Conservation (phyloP, 306 rosid genomes). For the Ormosia semicastrata region DNA sequence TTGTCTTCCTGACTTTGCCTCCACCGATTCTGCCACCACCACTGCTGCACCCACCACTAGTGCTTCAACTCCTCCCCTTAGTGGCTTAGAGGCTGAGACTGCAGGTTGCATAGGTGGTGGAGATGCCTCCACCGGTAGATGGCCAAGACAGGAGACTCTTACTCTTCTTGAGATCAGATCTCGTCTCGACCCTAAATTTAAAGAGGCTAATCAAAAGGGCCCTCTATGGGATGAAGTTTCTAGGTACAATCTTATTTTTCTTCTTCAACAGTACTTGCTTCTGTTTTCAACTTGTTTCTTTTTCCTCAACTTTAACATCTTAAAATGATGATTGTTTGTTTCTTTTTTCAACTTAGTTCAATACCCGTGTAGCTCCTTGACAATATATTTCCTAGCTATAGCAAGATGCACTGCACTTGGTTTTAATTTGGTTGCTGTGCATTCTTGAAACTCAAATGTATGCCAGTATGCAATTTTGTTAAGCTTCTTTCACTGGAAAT, state of each 20-base stretch:
- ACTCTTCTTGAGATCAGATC: constrained; percentile 97
- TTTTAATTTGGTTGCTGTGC: neutral
- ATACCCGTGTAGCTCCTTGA: neutral
- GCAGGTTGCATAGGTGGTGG: constrained; percentile 44
- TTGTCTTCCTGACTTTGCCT: constrained; percentile 53
- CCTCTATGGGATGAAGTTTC: constrained; percentile 99
- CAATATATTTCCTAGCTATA: neutral
- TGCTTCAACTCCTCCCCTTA: constrained; percentile 55
- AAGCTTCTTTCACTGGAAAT: constrained; percentile 34
- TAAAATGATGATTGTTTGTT: neutral
- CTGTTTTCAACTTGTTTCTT: neutral
- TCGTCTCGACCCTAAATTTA: constrained; percentile 88
- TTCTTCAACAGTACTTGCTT: neutral
- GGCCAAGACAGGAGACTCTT: constrained; percentile 98
- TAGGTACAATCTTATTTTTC: constrained; percentile 49
- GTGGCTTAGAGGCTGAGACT: constrained; percentile 63
- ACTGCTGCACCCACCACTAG: constrained; percentile 31
- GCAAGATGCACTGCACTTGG: constrained; percentile 14
- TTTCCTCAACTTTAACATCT: neutral
- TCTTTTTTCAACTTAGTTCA: neutral
- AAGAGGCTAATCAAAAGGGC: constrained; percentile 94
- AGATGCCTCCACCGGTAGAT: constrained; percentile 69
- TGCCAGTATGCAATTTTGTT: neutral
- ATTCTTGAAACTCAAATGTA: constrained; percentile 14
- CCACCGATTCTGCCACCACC: constrained; percentile 39